These are phyloP conservation scores for Fusarium poae DNA, from an alignment of 2,329 filamentous ascomycete genomes.

Conservation along the genomic window DNA sequence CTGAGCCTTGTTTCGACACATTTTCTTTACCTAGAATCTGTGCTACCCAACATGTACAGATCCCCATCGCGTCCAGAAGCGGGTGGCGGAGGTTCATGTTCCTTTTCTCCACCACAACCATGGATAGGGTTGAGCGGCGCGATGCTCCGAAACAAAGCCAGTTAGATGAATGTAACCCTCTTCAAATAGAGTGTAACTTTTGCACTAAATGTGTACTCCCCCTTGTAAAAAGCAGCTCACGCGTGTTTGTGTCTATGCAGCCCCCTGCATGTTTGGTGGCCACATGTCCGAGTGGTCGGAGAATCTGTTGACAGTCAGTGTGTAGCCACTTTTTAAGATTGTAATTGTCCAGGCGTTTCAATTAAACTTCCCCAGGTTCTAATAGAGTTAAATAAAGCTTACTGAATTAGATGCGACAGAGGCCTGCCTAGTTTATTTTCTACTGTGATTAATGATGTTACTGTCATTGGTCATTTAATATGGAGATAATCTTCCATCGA, in stretches of 20 bases:
- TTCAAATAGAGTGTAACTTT: neutral
- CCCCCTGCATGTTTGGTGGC: neutral
- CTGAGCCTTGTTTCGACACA: accelerated
- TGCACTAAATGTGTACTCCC: neutral
- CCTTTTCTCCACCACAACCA: neutral
- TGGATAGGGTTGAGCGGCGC: neutral
- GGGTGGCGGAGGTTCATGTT: conserved; percentile 6
- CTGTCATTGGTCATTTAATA: too few relatives aligned
- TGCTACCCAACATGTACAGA: neutral
- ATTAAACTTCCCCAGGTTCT: neutral
- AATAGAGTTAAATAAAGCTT: neutral
- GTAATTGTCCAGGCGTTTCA: neutral
- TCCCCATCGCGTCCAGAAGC: conserved; percentile 8
- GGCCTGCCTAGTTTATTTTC: neutral
- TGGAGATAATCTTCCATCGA: too few relatives aligned
- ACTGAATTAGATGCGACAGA: too few relatives aligned
- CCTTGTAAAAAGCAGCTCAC: neutral
- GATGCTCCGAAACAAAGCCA: neutral
- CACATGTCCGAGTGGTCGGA: neutral
- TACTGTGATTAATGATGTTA: too few relatives aligned
- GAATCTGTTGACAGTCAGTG: neutral
- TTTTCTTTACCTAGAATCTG: neutral
- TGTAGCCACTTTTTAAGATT: neutral
- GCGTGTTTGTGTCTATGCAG: neutral
- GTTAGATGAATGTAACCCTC: neutral